These are phyloP conservation scores for Tuber melanosporum DNA, from an alignment of 495 filamentous ascomycete species.

Conservation along the genomic window DNA sequence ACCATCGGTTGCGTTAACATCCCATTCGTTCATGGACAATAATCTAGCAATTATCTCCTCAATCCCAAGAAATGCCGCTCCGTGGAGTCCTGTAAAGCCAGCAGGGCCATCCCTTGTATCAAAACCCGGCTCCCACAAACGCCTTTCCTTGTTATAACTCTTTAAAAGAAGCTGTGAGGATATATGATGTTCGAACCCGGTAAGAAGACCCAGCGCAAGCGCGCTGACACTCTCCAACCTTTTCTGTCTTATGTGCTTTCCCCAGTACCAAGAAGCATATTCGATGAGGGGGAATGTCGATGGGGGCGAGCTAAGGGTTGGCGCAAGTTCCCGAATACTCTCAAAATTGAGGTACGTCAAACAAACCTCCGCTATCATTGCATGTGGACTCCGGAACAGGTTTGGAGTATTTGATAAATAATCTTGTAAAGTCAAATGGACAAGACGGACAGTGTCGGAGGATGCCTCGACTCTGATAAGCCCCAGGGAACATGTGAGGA, in stretches of 20 bases:
- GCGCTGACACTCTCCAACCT: neutral
- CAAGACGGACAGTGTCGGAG: neutral
- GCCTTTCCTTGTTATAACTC: neutral
- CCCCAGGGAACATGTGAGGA: neutral
- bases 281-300: neutral
- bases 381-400: neutral
- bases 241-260: neutral
- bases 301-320: rapidly evolving
- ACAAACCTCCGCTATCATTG: neutral
- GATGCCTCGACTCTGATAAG: neutral
- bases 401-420: neutral
- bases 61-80: neutral
- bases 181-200: neutral
- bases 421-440: neutral
- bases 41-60: rapidly evolving
- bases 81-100: neutral
- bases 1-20: neutral
- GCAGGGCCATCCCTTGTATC: neutral
- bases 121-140: neutral
- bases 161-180: neutral
- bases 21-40: neutral
- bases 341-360: neutral
- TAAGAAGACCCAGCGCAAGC: neutral
- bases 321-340: neutral
- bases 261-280: neutral